phyloP scores from a whole-genome alignment of 2,329 filamentous ascomycete species.

The Juglanconis oblonga region DNA sequence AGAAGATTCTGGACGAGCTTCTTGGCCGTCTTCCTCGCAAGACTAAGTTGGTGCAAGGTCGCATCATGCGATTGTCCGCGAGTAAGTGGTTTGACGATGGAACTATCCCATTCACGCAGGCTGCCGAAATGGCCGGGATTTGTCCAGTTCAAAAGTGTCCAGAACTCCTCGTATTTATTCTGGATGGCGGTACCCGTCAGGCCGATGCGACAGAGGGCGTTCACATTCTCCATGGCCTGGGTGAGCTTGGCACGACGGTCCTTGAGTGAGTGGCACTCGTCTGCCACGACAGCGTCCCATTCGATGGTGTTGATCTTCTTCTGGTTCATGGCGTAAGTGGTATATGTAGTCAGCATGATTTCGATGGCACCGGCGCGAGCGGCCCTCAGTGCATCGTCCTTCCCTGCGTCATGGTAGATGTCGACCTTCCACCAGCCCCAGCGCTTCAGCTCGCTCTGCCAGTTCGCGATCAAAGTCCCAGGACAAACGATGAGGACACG shows the following conservation, averaged over 20 bases:
- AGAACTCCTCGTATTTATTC: slow-evolving; percentile 96
- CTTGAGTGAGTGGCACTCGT: slow-evolving; percentile 91
- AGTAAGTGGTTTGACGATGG: slow-evolving; percentile 76
- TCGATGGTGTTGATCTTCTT: slow-evolving; percentile 74
- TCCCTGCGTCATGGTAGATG: slow-evolving; percentile 68
- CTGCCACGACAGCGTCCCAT: slow-evolving; percentile 93
- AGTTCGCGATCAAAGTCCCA: slow-evolving; percentile 84
- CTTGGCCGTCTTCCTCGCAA: slow-evolving; percentile 76
- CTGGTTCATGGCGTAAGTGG: slow-evolving; percentile 78
- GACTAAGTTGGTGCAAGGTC: slow-evolving; percentile 75
- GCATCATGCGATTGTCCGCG: slow-evolving; percentile 92
- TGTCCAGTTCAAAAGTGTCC: slow-evolving; percentile 95
- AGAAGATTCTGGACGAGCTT: slow-evolving; percentile 84
- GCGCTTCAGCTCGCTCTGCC: slow-evolving; percentile 77
- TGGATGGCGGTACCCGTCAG: slow-evolving; percentile 95
- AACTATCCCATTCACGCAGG: slow-evolving; percentile 71
- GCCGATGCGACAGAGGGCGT: slow-evolving; percentile 87
- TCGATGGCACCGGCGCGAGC: slow-evolving; percentile 76
- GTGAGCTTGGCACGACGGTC: slow-evolving; percentile 74
- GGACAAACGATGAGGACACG: slow-evolving; percentile 83
- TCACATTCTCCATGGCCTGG: slow-evolving; percentile 83
- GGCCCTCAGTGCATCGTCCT: slow-evolving; percentile 69
- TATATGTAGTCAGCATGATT: slow-evolving; percentile 92
- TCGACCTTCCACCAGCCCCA: slow-evolving; percentile 98
- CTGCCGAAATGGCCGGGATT: slow-evolving; percentile 72